A percentile compares a stretch with the other conserved stretches of the same genome.
phyloP scores from a whole-genome alignment of 2,329 filamentous ascomycete genomes.

The Nectriaceae sp. region DNA sequence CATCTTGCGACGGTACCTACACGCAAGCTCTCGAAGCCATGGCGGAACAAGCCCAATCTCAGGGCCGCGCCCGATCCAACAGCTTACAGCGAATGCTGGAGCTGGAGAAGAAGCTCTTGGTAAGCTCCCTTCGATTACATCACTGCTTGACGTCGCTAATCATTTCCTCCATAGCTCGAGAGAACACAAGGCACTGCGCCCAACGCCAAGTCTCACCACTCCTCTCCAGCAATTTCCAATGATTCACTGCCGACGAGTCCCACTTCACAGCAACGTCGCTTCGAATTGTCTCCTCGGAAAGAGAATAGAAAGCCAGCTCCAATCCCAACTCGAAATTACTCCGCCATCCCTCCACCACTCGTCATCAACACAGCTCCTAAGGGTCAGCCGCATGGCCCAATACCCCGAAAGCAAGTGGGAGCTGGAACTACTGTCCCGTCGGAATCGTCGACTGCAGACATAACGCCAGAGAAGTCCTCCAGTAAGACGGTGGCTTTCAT shows the following conservation, averaged over 20 bases:
- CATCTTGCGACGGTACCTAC: background rate
- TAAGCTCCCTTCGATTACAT: conserved; percentile 35
- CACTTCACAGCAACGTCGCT: conserved; percentile 23
- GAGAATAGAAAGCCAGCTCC: conserved; percentile 23
- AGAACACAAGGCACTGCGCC: conserved; percentile 20
- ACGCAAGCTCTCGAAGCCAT: conserved; percentile 11
- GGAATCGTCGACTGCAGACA: conserved; percentile 10
- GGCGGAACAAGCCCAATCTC: conserved; percentile 15
- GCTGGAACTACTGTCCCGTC: conserved; percentile 4
- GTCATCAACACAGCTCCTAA: conserved; percentile 15
- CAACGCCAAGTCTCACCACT: background rate
- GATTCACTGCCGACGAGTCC: conserved; percentile 23
- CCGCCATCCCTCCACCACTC: conserved; percentile 19
- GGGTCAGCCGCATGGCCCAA: conserved; percentile 14
- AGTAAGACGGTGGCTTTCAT: conserved; percentile 35
- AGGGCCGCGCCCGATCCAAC: conserved; percentile 36
- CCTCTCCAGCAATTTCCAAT: conserved; percentile 17
- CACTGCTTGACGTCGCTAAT: conserved; percentile 5
- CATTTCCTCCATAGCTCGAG: conserved; percentile 13
- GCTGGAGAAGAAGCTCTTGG: conserved; percentile 59
- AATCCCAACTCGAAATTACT: conserved; percentile 26
- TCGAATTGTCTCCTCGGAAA: conserved; percentile 25
- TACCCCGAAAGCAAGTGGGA: conserved; percentile 20
- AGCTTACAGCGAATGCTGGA: conserved; percentile 62
- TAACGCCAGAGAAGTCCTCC: conserved; percentile 20